phyloP scores from a whole-genome alignment of 1,284 basidiomycete genomes.

The Rhodotorula sp. region DNA sequence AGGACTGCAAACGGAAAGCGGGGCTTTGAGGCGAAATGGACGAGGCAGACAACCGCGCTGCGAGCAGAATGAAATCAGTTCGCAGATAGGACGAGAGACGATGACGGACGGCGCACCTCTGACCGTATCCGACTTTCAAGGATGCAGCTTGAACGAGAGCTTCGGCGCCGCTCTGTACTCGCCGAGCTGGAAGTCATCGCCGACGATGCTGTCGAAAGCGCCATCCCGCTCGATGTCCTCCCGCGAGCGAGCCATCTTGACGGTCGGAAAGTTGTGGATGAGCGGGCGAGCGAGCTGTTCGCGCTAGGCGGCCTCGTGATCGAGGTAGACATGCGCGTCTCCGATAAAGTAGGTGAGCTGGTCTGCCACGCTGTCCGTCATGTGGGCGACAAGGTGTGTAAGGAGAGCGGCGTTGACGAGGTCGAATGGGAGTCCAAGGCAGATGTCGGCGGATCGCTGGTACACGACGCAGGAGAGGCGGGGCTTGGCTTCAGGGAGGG shows the following conservation, averaged over 20 bases:
- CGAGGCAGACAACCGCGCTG: too few species aligned
- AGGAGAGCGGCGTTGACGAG: slow-evolving; percentile 97
- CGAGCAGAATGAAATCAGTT: too few species aligned
- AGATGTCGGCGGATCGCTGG: slow-evolving; percentile 94
- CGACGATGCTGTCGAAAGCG: slow-evolving; percentile 74
- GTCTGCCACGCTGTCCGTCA: slow-evolving; percentile 79
- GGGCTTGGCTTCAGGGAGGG: slow-evolving; percentile 54
- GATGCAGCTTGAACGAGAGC: slow-evolving; percentile 88
- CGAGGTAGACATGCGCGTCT: slow-evolving; percentile 91
- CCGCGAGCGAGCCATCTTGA: slow-evolving; percentile 65
- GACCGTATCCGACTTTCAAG: background rate
- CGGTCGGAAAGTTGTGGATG: slow-evolving; percentile 54
- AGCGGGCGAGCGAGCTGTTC: slow-evolving; percentile 69
- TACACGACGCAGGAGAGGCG: slow-evolving; percentile 82
- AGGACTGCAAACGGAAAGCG: too few species aligned
- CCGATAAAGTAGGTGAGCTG: slow-evolving; percentile 90
- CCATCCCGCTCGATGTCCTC: slow-evolving; percentile 52
- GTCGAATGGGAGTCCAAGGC: slow-evolving; percentile 95
- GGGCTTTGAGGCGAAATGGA: too few species aligned
- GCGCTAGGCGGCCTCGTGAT: slow-evolving; percentile 83
- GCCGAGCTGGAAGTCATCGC: slow-evolving; percentile 79
- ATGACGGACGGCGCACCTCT: too few species aligned
- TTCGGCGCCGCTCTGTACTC: slow-evolving; percentile 79
- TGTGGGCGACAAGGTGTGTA: slow-evolving; percentile 90
- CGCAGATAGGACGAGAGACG: too few species aligned